A percentile compares a stretch with the other conserved stretches of the same genome.
Conservation (phyloP, 2,329 filamentous ascomycete species). For the Grosmannia clavigera region DNA sequence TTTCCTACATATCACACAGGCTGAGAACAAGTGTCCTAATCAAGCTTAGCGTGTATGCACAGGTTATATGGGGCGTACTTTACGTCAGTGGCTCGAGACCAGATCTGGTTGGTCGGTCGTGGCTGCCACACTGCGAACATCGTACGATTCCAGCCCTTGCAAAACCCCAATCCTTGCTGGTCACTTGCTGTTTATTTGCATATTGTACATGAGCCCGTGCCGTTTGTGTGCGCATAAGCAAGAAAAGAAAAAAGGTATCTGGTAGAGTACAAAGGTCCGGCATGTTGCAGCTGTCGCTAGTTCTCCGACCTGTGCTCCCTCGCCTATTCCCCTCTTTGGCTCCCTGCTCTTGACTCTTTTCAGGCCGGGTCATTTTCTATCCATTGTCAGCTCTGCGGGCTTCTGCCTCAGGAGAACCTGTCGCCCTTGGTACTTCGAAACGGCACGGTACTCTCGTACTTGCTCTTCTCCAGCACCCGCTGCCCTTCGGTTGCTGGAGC, state of each 20-base stretch:
- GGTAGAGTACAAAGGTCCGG: no score
- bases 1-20: no score
- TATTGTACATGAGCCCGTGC: no score
- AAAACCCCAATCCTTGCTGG: background rate
- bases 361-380: background rate
- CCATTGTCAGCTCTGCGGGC: background rate
- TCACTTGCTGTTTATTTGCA: background rate
- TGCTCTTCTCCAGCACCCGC: constrained; percentile 63
- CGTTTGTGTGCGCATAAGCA: no score
- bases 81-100: background rate
- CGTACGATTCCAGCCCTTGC: background rate
- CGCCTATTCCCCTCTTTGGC: background rate
- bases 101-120: background rate
- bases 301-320: no score
- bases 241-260: no score
- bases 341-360: background rate
- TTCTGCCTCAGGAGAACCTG: constrained; percentile 49
- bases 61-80: background rate
- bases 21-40: background rate
- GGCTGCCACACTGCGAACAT: background rate
- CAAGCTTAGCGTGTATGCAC: background rate
- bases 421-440: constrained; percentile 76
- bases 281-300: no score
- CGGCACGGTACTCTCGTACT: constrained; percentile 71
- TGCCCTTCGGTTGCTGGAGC: constrained; percentile 60